These are phyloP conservation scores for Clavaria fumosa DNA, from an alignment of 768 basidiomycete species.

Conservation along the genomic window DNA sequence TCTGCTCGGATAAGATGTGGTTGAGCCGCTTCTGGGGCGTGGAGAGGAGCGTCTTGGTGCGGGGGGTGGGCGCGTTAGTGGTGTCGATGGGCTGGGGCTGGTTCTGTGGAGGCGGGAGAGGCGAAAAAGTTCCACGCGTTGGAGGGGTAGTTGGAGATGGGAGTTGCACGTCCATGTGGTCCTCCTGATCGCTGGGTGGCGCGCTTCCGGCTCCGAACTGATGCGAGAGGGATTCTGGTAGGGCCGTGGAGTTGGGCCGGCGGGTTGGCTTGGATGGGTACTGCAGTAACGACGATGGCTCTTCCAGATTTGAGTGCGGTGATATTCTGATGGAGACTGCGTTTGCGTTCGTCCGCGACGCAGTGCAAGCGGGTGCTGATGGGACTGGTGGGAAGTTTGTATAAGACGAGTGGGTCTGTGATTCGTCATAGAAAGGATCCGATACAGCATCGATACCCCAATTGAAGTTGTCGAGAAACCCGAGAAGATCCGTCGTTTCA, in stretches of 20 bases:
- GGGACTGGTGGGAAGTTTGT: constrained; percentile 34
- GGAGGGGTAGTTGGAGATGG: constrained; percentile 12
- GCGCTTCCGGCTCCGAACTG: too few relatives aligned
- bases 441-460: constrained; percentile 35
- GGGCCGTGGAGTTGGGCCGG: not conserved
- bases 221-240: constrained; percentile 4
- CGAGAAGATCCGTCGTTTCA: constrained; percentile 65
- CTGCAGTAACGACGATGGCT: not conserved
- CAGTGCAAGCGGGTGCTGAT: constrained; percentile 21
- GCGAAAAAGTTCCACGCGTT: constrained; percentile 6
- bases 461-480: constrained; percentile 59
- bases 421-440: constrained; percentile 11
- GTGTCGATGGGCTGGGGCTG: constrained; percentile 8
- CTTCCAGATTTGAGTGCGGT: not conserved
- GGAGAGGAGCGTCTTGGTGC: constrained; percentile 53
- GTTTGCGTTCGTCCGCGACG: too few relatives aligned
- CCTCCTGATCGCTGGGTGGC: not conserved
- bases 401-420: constrained; percentile 23
- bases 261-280: not conserved
- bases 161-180: constrained; percentile 6
- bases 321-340: too few relatives aligned
- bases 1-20: constrained; percentile 92
- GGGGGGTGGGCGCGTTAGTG: constrained; percentile 12
- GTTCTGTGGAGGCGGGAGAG: not conserved
- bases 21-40: constrained; percentile 80